Evolutionary conservation across 2,329 filamentous ascomycete genomes (phyloP), one percentile per base, ranked within the genome.

Genomic region (Sporothrix curviconia): DNA sequence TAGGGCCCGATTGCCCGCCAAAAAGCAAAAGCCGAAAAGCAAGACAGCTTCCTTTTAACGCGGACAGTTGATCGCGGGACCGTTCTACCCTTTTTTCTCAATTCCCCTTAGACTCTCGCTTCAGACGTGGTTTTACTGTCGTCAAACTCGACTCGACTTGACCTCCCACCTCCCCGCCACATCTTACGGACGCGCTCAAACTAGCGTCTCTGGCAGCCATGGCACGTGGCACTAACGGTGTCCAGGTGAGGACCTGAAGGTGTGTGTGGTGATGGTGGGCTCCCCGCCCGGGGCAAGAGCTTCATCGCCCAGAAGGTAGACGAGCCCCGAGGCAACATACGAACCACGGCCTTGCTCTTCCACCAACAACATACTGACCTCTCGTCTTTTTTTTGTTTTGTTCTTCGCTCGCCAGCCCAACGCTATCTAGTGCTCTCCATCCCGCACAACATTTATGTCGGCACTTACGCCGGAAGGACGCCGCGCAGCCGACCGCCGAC

Each of bases 181-280:
- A n/a, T n/a, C n/a, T n/a, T n/a, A n/a, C n/a, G n/a, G n/a, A n/a
- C n/a, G n/a, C n/a, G n/a, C n/a, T n/a, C 37, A 50, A 19, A 46
- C n/a, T n/a, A n/a, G n/a, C n/a, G 40, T 47, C 42, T 25, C 49
- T n/a, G 17, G n/a, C 22, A 28, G 69, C 62, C 51, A 79, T 79
- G 77, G 70, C 75, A 63, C 72, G 72, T 62, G 74, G 67, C 69
- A 76, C 78, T 77, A 85, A 85, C 71, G 85, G 87, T 68, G 81
- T 92, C 63, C 87, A 95, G 89, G 89, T 89, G 66, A 97, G 78
- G 91, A 96, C 73, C 92, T 90, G 60, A 90, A 89, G 72, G 95
- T 99, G 76, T 97, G 92, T 73, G 92, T 99, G 63, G 91, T 99
- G 67, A 97, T 99, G 94, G 94, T 99, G 60, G 94, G 64, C 80